Evolutionary conservation across 495 filamentous ascomycete genomes (phyloP).

Genomic region (Immersiella caudata): DNA sequence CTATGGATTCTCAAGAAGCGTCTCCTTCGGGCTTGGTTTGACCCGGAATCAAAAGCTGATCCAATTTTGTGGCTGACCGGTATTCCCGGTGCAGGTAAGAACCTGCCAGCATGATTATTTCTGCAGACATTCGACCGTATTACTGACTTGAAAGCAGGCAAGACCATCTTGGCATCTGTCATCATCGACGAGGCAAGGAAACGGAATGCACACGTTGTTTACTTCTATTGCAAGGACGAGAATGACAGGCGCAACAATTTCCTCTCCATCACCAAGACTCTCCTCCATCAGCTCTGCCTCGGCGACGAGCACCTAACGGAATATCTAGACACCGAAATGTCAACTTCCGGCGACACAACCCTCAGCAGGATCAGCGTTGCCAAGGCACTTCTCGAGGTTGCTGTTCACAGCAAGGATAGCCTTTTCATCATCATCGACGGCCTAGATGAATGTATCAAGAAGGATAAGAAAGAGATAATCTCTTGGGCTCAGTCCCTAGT

Average conservation of each 20-base stretch:
- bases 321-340: not conserved
- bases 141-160: too few relatives aligned
- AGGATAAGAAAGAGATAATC: too few relatives aligned
- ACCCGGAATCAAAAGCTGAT: not conserved
- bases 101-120: too few relatives aligned
- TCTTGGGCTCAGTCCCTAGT: too few relatives aligned
- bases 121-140: too few relatives aligned
- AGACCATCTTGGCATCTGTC: too few relatives aligned
- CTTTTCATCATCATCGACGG: too few relatives aligned
- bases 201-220: too few relatives aligned
- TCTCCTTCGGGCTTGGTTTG: constrained; percentile 7
- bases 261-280: not conserved
- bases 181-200: too few relatives aligned
- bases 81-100: constrained; percentile 19
- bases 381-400: not conserved
- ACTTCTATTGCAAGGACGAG: too few relatives aligned
- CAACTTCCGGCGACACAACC: not conserved
- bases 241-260: not conserved
- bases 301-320: not conserved
- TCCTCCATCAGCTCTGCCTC: not conserved
- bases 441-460: too few relatives aligned
- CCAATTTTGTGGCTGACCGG: constrained; percentile 16
- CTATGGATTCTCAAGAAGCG: constrained; percentile 6
- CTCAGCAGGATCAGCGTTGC: not conserved
- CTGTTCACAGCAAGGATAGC: not conserved